phyloP scores from a whole-genome alignment of 140 eudicot genomes.

The Stevia rebaudiana region DNA sequence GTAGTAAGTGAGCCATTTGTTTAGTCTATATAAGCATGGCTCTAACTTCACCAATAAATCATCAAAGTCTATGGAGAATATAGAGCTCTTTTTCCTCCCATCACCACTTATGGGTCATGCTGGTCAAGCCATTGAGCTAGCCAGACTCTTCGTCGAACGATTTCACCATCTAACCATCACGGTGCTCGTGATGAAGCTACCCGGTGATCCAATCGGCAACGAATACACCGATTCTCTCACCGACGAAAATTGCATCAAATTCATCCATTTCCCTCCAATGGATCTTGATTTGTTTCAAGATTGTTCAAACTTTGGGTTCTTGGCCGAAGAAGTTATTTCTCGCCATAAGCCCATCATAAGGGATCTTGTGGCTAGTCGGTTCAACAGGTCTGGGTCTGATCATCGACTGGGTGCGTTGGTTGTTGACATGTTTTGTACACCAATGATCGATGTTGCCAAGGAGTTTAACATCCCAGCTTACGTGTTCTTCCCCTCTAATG shows the following conservation, averaged over 20 bases:
- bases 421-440: constrained; percentile 40
- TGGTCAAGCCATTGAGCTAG: constrained; percentile 32
- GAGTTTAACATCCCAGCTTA: constrained; percentile 34
- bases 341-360: constrained; percentile 29
- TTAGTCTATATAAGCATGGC: constrained; percentile 5
- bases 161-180: constrained; percentile 30
- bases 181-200: constrained; percentile 28
- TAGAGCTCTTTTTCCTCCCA: constrained; percentile 33
- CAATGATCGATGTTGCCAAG: constrained; percentile 39
- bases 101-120: constrained; percentile 43
- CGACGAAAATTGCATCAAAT: constrained; percentile 13
- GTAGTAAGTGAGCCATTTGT: too few relatives aligned
- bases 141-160: constrained; percentile 16
- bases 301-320: constrained; percentile 13
- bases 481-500: constrained; percentile 33
- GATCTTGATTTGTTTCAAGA: constrained; percentile 11
- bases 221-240: constrained; percentile 22
- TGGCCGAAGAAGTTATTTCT: constrained; percentile 20
- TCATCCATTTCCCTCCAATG: constrained; percentile 28
- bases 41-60: not conserved
- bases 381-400: not conserved
- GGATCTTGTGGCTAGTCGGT: constrained; percentile 7
- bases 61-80: constrained; percentile 22
- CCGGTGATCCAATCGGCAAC: constrained; percentile 22
- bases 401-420: constrained; percentile 24